Evolutionary conservation across 345 rosid species (phyloP), one percentile per base, ranked within the genome.

Genomic region (Syzygium aromaticum): DNA sequence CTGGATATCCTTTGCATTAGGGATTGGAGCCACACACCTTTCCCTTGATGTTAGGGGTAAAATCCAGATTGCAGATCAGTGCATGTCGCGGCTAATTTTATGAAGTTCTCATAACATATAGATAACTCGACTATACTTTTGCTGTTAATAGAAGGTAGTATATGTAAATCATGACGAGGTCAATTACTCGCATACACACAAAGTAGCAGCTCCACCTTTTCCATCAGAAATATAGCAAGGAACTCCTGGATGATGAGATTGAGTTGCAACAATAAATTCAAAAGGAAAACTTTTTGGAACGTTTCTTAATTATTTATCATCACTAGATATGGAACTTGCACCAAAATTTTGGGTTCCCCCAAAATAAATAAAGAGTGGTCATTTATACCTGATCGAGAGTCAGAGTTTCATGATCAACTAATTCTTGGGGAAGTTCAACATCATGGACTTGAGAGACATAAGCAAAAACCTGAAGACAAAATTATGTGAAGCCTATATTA

Each of bases 391-490:
- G 97, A 87, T 98, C 95, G 23, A 95, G 95, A 54, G 96, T 91
- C 87, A 98, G 84, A 86, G 90, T 88, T 84, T 95, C 94, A 59
- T 93, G 94, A 89, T 98, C 95, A 87, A 96, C 93, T 85, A 86
- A 85, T 63, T 90, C 97, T 86, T 96, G 97, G 38, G 98, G 99
- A 88, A 98, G 96, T 87, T 93, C 88, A 89, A 98, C 96, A 57
- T 95, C 88, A 92, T 96, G 98, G 86, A 92, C 98, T 95, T 95
- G 98, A 14, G 99, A 98, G 88, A 98, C 99, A 91, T 95, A 98
- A 40, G 98, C 98, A 93, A 98, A 91, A 89, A 98, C 91, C 99
- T 96, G 93, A 87, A 92, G 84, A 84, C 64, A 87, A 38, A 80
- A 54, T 83, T 25, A 83, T 6, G 54, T 15, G 38, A 83, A 51